These are phyloP conservation scores for Aquilaria yunnanensis DNA, from an alignment of 345 rosid genomes.

Conservation along the genomic window DNA sequence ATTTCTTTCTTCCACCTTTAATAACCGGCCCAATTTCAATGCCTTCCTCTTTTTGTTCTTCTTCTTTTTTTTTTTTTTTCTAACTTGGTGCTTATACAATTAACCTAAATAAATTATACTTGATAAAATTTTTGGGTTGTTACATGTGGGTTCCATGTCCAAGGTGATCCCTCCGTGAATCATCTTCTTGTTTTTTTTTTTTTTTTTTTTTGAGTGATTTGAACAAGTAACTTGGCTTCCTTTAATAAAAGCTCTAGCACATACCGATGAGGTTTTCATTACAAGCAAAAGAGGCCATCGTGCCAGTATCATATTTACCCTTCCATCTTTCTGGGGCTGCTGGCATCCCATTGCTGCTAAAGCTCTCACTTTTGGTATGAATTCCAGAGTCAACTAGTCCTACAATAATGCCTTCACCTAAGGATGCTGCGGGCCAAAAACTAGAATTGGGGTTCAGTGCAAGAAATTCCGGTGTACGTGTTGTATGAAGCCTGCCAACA, in stretches of 20 bases:
- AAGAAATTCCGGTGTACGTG: slow-evolving; percentile 33
- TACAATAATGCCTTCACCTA: slow-evolving; percentile 25
- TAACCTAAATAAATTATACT: too few species aligned
- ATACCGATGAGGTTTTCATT: slow-evolving; percentile 34
- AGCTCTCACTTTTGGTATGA: slow-evolving; percentile 32
- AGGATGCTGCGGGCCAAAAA: slow-evolving; percentile 23
- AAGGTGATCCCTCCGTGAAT: slow-evolving; percentile 21
- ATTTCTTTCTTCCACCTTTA: too few species aligned
- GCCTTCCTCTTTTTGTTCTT: too few species aligned
- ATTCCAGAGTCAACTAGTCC: slow-evolving; percentile 34
- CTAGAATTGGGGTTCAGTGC: slow-evolving; percentile 24
- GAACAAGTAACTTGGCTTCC: slow-evolving; percentile 13
- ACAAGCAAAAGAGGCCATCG: slow-evolving; percentile 15
- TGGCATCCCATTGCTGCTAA: slow-evolving; percentile 22
- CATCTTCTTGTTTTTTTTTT: background rate
- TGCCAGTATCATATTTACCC: slow-evolving; percentile 30
- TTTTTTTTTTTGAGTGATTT: background rate
- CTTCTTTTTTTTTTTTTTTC: too few species aligned
- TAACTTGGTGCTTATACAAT: too few species aligned
- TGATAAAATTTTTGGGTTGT: too few species aligned
- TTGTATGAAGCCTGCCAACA: slow-evolving; percentile 30
- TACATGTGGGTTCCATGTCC: slow-evolving; percentile 35
- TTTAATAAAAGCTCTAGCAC: slow-evolving; percentile 25
- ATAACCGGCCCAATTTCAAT: too few species aligned
- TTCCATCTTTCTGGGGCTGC: slow-evolving; percentile 29